Evolutionary conservation across 2,329 filamentous ascomycete genomes (phyloP).

Genomic region (Apiospora aurea): DNA sequence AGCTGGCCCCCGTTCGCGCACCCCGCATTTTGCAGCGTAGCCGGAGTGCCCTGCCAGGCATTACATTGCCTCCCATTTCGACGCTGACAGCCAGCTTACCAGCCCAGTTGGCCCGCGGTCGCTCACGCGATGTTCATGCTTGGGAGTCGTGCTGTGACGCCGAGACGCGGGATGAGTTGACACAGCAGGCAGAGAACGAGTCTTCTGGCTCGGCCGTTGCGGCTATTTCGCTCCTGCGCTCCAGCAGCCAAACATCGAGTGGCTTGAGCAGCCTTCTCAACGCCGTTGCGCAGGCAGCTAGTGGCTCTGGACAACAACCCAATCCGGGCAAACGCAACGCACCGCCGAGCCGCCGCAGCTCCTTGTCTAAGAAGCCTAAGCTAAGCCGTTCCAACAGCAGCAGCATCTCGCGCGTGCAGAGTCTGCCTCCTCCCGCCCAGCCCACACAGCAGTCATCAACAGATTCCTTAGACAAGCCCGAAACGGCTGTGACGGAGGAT

Average conservation of each 20-base stretch:
- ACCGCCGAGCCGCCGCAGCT: conserved; percentile 38
- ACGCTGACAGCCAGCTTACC: conserved; percentile 59
- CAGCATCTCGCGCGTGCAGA: conserved; percentile 68
- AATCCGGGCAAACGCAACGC: conserved; percentile 73
- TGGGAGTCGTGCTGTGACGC: conserved; percentile 93
- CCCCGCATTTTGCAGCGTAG: conserved; percentile 69
- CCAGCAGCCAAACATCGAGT: conserved; percentile 62
- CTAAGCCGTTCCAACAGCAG: conserved; percentile 65
- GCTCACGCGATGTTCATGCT: conserved; percentile 85
- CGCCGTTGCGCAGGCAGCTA: conserved; percentile 30
- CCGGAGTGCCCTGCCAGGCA: conserved; percentile 69
- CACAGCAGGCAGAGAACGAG: conserved; percentile 81
- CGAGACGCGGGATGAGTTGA: conserved; percentile 79
- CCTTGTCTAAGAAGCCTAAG: conserved; percentile 65
- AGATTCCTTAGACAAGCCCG: conserved; percentile 39
- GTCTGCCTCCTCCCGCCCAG: conserved; percentile 42
- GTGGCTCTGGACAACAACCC: conserved; percentile 55
- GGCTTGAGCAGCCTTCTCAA: conserved; percentile 47
- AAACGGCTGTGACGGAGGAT: conserved; percentile 12
- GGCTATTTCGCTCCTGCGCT: conserved; percentile 81
- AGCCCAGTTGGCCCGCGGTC: conserved; percentile 67
- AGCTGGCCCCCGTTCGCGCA: conserved; percentile 55
- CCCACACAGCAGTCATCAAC: conserved; percentile 28
- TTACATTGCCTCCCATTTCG: conserved; percentile 65
- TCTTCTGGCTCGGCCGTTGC: conserved; percentile 80